phyloP scores from a whole-genome alignment of 1,284 basidiomycete genomes.

The Ustilago sp. region DNA sequence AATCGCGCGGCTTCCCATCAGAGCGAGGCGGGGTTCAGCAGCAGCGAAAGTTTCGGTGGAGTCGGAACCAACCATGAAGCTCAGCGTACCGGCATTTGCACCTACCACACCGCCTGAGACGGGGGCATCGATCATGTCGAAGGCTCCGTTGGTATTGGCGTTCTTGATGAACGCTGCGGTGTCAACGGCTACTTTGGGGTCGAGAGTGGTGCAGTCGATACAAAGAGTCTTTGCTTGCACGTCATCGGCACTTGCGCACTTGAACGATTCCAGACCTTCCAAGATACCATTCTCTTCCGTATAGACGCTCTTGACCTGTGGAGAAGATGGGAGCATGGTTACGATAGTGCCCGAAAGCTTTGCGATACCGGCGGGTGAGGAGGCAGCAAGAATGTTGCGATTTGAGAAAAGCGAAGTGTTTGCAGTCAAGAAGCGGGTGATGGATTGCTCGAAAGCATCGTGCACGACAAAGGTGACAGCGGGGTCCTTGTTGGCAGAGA shows the following conservation, averaged over 20 bases:
- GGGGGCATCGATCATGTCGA: slow-evolving; percentile 85
- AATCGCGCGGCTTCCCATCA: slow-evolving; percentile 84
- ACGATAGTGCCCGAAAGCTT: slow-evolving; percentile 76
- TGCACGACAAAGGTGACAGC: slow-evolving; percentile 56
- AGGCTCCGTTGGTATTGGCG: slow-evolving; percentile 70
- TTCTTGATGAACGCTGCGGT: slow-evolving; percentile 75
- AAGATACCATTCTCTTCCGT: slow-evolving; percentile 72
- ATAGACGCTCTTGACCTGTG: slow-evolving; percentile 82
- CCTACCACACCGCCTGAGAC: slow-evolving; percentile 91
- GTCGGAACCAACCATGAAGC: slow-evolving; percentile 86
- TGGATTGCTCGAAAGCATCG: slow-evolving; percentile 56
- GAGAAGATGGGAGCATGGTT: slow-evolving; percentile 88
- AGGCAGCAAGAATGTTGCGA: slow-evolving; percentile 63
- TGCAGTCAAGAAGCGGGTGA: slow-evolving; percentile 62
- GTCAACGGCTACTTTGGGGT: slow-evolving; percentile 78
- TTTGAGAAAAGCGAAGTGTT: slow-evolving; percentile 57
- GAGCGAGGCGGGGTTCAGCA: slow-evolving; percentile 73
- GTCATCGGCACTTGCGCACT: slow-evolving; percentile 11
- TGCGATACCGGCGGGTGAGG: slow-evolving; percentile 70
- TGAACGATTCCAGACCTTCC: slow-evolving; percentile 40
- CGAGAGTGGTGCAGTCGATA: slow-evolving; percentile 89
- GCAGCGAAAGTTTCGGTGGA: slow-evolving; percentile 74
- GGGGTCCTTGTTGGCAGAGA: slow-evolving; percentile 45
- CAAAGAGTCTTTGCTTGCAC: slow-evolving; percentile 73
- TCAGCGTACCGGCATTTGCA: slow-evolving; percentile 80